Percentiles rank a stretch among this genome's conserved stretches.
Conservation (phyloP, 257 asterid species). For the Solanum lignicaule region DNA sequence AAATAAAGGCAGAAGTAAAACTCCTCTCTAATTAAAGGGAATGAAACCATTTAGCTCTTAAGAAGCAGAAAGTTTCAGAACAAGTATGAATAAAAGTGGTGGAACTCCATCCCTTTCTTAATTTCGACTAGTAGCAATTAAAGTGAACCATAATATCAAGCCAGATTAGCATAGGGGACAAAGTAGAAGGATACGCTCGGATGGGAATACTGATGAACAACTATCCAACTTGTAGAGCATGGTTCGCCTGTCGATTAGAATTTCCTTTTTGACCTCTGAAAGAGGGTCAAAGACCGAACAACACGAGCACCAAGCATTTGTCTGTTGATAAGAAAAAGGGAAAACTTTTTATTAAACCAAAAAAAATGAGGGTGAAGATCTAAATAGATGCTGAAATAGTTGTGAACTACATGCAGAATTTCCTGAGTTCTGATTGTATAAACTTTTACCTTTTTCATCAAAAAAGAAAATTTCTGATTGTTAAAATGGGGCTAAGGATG, state of each 20-base stretch:
- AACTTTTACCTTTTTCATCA: background rate
- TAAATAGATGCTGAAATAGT: background rate
- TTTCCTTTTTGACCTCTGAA: slow-evolving; percentile 30
- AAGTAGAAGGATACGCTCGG: slow-evolving; percentile 68
- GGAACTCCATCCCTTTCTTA: background rate
- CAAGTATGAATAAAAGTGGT: background rate
- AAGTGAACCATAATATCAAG: background rate
- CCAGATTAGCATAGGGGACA: slow-evolving; percentile 9
- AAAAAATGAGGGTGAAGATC: background rate
- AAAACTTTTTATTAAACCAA: background rate
- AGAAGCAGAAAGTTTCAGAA: background rate
- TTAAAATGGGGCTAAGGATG: background rate
- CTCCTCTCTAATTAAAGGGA: background rate
- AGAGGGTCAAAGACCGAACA: slow-evolving; percentile 39
- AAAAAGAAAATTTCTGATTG: background rate
- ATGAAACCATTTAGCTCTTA: background rate
- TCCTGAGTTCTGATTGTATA: background rate
- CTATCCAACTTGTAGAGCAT: slow-evolving; percentile 49
- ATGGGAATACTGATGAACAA: slow-evolving; percentile 49
- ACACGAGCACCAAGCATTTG: slow-evolving; percentile 34
- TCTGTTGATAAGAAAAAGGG: slow-evolving; percentile 33
- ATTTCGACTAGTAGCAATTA: background rate
- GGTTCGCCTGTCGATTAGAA: slow-evolving; percentile 45
- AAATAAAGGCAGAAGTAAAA: background rate
- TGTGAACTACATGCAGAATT: background rate